These are phyloP conservation scores for Cucurbita argyrosperma DNA, from an alignment of 306 rosid species.

Conservation along the genomic window DNA sequence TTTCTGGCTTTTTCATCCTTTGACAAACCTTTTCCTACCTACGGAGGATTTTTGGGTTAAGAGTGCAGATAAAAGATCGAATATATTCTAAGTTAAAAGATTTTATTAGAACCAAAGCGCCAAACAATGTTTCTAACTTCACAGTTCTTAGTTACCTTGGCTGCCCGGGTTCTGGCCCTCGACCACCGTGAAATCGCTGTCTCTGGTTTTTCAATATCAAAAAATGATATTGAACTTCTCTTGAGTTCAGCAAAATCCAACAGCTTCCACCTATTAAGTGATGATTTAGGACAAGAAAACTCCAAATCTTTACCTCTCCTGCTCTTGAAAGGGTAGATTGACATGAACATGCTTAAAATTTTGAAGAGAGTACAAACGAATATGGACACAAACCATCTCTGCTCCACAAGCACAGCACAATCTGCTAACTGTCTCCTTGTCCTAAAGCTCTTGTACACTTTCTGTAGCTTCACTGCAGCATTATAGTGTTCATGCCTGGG, in stretches of 20 bases:
- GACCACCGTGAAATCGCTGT: slow-evolving; percentile 71
- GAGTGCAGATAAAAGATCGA: background rate
- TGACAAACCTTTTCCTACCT: slow-evolving; percentile 86
- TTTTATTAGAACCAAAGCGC: background rate
- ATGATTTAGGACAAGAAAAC: background rate
- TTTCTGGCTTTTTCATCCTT: slow-evolving; percentile 67
- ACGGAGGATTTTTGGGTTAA: background rate
- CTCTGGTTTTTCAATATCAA: slow-evolving; percentile 62
- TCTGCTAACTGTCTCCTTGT: slow-evolving; percentile 77
- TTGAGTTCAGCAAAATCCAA: slow-evolving; percentile 76
- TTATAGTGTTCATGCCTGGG: slow-evolving; percentile 13
- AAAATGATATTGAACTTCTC: slow-evolving; percentile 72
- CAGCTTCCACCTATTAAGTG: slow-evolving; percentile 56
- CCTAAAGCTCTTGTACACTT: slow-evolving; percentile 83
- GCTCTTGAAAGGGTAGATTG: slow-evolving; percentile 2
- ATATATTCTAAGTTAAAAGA: background rate
- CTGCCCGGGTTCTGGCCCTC: slow-evolving; percentile 68
- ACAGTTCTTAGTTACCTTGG: slow-evolving; percentile 34
- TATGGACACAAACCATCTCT: slow-evolving; percentile 52
- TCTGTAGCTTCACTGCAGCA: slow-evolving; percentile 76
- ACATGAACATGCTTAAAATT: background rate
- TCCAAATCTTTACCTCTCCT: background rate
- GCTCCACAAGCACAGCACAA: slow-evolving; percentile 84
- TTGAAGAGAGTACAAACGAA: background rate
- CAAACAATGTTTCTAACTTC: background rate